Conservation (phyloP, 2,329 filamentous ascomycete species). For the Colletotrichum salicis region DNA sequence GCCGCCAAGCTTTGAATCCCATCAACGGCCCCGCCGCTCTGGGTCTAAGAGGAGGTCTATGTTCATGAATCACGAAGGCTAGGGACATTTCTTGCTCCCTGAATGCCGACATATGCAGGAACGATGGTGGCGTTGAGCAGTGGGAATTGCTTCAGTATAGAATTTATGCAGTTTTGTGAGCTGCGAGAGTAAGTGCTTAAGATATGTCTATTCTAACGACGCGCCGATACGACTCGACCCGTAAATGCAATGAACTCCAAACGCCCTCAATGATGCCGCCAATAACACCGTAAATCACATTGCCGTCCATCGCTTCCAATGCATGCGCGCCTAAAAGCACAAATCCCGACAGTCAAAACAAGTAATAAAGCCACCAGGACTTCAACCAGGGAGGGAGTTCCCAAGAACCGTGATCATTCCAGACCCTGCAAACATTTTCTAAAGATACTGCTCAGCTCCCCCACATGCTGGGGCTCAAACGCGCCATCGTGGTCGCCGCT, state of each 20-base stretch:
- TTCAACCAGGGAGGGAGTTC: neutral
- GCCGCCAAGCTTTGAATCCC: neutral
- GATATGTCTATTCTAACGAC: neutral
- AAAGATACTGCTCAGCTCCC: conserved; percentile 38
- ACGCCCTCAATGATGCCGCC: neutral
- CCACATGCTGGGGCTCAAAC: conserved; percentile 37
- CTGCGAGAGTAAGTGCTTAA: neutral
- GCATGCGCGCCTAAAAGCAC: neutral
- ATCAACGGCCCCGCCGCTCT: neutral
- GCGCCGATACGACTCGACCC: neutral
- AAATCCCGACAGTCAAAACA: neutral
- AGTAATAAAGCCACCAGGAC: neutral
- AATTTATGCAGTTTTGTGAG: neutral
- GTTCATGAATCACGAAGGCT: neutral
- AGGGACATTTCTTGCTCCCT: neutral
- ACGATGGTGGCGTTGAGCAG: neutral
- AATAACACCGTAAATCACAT: neutral
- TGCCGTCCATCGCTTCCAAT: neutral
- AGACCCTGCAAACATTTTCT: conserved; percentile 34
- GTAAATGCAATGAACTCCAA: neutral
- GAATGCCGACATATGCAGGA: neutral
- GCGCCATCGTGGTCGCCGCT: conserved; percentile 40
- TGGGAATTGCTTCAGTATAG: neutral
- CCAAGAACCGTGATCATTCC: conserved; percentile 6
- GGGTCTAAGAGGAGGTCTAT: neutral